phyloP scores from a whole-genome alignment of 352 stramenopile species.

The Phytophthora constricta region DNA sequence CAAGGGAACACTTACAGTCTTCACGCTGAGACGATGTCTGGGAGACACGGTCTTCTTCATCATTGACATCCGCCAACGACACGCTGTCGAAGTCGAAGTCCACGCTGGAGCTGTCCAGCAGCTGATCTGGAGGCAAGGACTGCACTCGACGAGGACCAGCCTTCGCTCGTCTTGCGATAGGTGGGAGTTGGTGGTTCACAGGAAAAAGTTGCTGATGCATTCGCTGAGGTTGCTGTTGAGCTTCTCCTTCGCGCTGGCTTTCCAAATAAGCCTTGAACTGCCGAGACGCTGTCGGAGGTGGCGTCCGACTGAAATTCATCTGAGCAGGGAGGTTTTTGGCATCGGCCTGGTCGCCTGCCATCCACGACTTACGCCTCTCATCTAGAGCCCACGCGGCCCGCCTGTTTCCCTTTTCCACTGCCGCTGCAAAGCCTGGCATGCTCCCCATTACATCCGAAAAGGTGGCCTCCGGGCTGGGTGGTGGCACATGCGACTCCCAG shows the following conservation, averaged over 20 bases:
- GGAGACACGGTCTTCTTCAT: slow-evolving; percentile 69
- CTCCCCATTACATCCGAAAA: slow-evolving; percentile 82
- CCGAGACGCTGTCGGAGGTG: slow-evolving; percentile 18
- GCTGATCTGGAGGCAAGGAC: slow-evolving; percentile 61
- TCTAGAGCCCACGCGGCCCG: slow-evolving; percentile 59
- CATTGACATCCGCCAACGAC: slow-evolving; percentile 66
- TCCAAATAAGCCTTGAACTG: slow-evolving; percentile 49
- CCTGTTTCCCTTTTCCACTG: slow-evolving; percentile 43
- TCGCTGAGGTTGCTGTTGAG: slow-evolving; percentile 30
- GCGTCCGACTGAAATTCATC: slow-evolving; percentile 25
- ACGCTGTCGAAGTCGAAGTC: slow-evolving; percentile 89
- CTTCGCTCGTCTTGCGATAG: slow-evolving; percentile 34
- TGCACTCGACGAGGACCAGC: slow-evolving; percentile 54
- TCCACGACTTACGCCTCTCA: slow-evolving; percentile 79
- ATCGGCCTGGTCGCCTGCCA: slow-evolving; percentile 56
- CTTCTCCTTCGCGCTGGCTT: slow-evolving; percentile 41
- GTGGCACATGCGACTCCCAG: slow-evolving; percentile 68
- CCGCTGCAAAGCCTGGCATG: slow-evolving; percentile 61
- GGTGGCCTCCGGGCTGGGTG: slow-evolving; percentile 64
- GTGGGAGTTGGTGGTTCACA: slow-evolving; percentile 42
- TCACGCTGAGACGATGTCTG: slow-evolving; percentile 78
- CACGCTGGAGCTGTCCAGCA: slow-evolving; percentile 55
- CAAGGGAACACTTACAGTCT: slow-evolving; percentile 61
- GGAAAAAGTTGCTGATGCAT: slow-evolving; percentile 38
- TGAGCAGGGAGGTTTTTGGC: slow-evolving; percentile 31